Evolutionary conservation across 345 rosid genomes (phyloP).

Genomic region (Eucalyptus marginata): DNA sequence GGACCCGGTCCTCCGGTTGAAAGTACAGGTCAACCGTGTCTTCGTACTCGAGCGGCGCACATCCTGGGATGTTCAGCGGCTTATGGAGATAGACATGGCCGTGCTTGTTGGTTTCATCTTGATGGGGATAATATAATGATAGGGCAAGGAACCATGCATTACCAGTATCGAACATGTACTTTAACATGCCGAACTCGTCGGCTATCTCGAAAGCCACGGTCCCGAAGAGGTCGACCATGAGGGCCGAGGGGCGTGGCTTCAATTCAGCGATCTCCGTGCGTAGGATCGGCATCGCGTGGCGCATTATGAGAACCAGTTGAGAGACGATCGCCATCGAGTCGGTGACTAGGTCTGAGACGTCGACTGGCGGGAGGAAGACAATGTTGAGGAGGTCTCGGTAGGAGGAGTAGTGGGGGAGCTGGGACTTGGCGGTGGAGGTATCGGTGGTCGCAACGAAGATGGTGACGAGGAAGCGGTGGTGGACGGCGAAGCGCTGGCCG

Average conservation of each 20-base stretch:
- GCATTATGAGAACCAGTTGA: not conserved
- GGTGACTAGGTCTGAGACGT: constrained; percentile 5
- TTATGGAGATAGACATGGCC: constrained; percentile 5
- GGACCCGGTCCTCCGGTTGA: not conserved
- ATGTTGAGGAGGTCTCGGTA: not conserved
- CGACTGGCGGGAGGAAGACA: constrained; percentile 4
- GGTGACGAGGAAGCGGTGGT: constrained; percentile 15
- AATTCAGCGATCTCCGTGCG: not conserved
- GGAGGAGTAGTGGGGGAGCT: not conserved
- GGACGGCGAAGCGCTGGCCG: constrained; percentile 9
- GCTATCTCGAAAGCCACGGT: constrained; percentile 33
- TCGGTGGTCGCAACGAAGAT: constrained; percentile 5
- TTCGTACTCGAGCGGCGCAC: constrained; percentile 14
- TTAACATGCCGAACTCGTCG: constrained; percentile 30
- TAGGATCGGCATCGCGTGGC: not conserved
- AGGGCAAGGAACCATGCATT: constrained; percentile 38
- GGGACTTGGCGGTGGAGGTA: not conserved
- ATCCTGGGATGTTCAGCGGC: constrained; percentile 39
- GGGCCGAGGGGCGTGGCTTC: constrained; percentile 7
- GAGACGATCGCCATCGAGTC: not conserved
- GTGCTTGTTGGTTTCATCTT: constrained; percentile 1
- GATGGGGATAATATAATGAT: constrained; percentile 5
- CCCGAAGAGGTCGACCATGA: constrained; percentile 42
- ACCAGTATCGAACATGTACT: constrained; percentile 20
- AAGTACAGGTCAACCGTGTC: constrained; percentile 1